Evolutionary conservation across 2,329 filamentous ascomycete genomes (phyloP), one percentile per base, ranked within the genome.

Genomic region (Fusarium penzigii): DNA sequence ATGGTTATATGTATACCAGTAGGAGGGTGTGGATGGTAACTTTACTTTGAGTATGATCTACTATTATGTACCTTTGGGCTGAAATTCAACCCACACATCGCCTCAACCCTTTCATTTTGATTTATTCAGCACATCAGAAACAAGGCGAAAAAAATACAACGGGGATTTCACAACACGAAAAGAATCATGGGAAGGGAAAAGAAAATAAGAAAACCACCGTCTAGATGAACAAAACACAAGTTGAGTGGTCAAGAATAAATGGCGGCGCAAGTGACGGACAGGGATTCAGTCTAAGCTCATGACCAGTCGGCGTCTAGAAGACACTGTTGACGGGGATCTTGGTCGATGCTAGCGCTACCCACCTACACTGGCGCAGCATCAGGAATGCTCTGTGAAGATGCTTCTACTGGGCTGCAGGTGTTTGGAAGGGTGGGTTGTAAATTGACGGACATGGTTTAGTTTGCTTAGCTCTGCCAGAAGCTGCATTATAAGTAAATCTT

Each of bases 261-360:
- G 59, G 61, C 57, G 61, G 56, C 53, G 62, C 54, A 61, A 60
- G 57, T 70, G 69, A 72, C 69, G 68, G 68, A 66, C 64, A 62
- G 62, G 20, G 63, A 63, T 58, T 63, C 55, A 59, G 48, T 57
- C 57, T 52, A 50, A 36, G 53, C 60, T 59, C 54, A 62, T 59
- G 55, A 55, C 69, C 68, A 71, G 68, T 71, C 64, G 68, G 69
- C 69, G 69, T 68, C 62, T 69, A 66, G 66, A 62, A 66, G 59
- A 57, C 48, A 54, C 44, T 46, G 48, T 47, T 61, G 44, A 36
- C 48, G 42, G 13, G 32, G 49, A 46, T 44, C 38, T 42, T 38
- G 44, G 45, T 64, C 46, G 50, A 52, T 59, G 57, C 57, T 65
- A 65, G 63, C 60, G 63, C 63, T 58, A 44, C 63, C 55, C 61